Evolutionary conservation across 768 basidiomycete genomes (phyloP).

Genomic region (Lanmaoa pseudosensibilis): DNA sequence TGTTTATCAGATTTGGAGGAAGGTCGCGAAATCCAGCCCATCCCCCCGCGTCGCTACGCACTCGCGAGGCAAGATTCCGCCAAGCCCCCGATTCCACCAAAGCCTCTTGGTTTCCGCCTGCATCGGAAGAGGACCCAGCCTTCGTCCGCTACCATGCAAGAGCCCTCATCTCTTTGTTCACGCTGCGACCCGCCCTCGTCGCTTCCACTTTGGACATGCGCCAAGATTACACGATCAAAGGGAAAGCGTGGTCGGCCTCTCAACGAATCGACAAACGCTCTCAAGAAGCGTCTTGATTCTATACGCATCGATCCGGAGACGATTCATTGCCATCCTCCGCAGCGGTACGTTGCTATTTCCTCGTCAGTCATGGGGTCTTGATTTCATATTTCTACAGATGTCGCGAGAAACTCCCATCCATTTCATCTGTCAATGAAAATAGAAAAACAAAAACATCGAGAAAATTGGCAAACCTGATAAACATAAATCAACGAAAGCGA

Average conservation of each 20-base stretch:
- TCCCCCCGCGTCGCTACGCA: not conserved
- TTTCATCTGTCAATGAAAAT: not conserved
- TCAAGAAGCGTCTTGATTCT: slow-evolving; percentile 9
- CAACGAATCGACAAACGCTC: slow-evolving; percentile 1
- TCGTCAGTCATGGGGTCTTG: not conserved
- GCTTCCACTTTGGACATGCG: slow-evolving; percentile 14
- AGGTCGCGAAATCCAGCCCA: not conserved
- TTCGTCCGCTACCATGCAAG: not conserved
- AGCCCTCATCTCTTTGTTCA: not conserved
- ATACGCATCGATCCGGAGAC: slow-evolving; percentile 5
- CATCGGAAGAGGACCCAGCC: not conserved
- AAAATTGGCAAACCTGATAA: not conserved
- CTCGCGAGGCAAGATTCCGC: not conserved
- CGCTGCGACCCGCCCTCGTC: slow-evolving; percentile 4
- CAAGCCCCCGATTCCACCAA: slow-evolving; percentile 8
- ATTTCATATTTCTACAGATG: not conserved
- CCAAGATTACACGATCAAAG: slow-evolving; percentile 18
- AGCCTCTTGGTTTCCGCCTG: not conserved
- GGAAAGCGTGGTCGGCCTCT: slow-evolving; percentile 1
- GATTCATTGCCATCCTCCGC: not conserved
- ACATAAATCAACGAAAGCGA: not conserved
- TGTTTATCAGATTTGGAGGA: not conserved
- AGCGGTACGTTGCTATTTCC: not conserved
- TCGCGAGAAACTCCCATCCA: not conserved
- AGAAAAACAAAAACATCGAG: not conserved